phyloP scores from a whole-genome alignment of 2,329 filamentous ascomycete species.

The Phaeosphaeriaceae sp. region DNA sequence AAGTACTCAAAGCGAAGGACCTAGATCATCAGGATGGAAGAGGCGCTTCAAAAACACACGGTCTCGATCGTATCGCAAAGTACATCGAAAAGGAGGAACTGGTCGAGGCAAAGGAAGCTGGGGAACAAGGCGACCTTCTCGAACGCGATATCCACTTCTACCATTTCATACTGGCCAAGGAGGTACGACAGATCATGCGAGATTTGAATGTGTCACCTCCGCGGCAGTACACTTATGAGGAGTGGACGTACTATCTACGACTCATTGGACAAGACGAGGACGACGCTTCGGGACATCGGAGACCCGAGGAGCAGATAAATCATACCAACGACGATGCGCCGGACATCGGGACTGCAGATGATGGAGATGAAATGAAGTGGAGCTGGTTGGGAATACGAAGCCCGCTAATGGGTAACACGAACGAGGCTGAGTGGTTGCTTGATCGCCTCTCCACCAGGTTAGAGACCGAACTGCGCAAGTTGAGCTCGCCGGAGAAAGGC shows the following conservation, averaged over 20 bases:
- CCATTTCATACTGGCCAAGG: slow-evolving; percentile 56
- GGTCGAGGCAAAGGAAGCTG: slow-evolving; percentile 51
- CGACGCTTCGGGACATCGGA: slow-evolving; percentile 47
- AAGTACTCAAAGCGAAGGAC: slow-evolving; percentile 22
- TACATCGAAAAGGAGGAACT: slow-evolving; percentile 55
- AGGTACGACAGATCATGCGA: slow-evolving; percentile 53
- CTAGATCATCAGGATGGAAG: slow-evolving; percentile 11
- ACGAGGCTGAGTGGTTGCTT: slow-evolving; percentile 77
- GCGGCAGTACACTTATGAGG: slow-evolving; percentile 48
- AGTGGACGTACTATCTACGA: slow-evolving; percentile 50
- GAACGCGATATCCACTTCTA: slow-evolving; percentile 62
- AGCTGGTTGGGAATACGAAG: slow-evolving; percentile 76
- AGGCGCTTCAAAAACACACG: slow-evolving; percentile 19
- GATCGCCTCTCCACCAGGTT: slow-evolving; percentile 69
- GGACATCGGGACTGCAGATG: slow-evolving; percentile 43
- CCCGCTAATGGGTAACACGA: slow-evolving; percentile 73
- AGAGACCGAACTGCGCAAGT: slow-evolving; percentile 48
- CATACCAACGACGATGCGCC: slow-evolving; percentile 25
- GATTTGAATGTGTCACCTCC: slow-evolving; percentile 51
- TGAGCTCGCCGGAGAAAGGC: slow-evolving; percentile 28
- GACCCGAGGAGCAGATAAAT: slow-evolving; percentile 31
- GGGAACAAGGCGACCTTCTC: slow-evolving; percentile 51
- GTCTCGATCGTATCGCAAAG: slow-evolving; percentile 42
- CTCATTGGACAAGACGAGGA: slow-evolving; percentile 51
- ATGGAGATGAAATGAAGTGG: slow-evolving; percentile 67